Conservation (phyloP, 371 early-diverging fungal genomes). For the Basidiobolus meristosporus region DNA sequence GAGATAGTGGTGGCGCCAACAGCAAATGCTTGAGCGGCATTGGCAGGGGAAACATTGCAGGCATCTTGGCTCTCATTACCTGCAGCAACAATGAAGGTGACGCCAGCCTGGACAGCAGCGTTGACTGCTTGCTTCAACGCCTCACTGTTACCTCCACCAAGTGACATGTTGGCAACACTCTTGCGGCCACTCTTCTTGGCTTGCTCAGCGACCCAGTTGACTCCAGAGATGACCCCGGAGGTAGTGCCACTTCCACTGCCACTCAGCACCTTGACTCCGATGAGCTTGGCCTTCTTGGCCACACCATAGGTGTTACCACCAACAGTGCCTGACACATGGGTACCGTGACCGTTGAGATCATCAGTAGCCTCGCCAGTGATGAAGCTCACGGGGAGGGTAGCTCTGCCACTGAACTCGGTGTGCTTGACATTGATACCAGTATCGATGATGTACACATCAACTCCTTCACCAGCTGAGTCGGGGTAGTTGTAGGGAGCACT, state of each 20-base stretch:
- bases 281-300: too few relatives aligned
- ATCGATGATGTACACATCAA: conserved; percentile 47
- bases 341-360: too few relatives aligned
- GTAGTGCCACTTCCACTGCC: too few relatives aligned
- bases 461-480: conserved; percentile 26
- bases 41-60: conserved; percentile 42
- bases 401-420: conserved; percentile 68
- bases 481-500: conserved; percentile 17
- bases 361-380: too few relatives aligned
- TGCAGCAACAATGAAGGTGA: conserved; percentile 36
- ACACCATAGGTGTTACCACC: too few relatives aligned
- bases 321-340: too few relatives aligned
- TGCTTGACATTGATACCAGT: conserved; percentile 53
- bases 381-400: too few relatives aligned
- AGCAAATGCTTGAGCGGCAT: conserved; percentile 17
- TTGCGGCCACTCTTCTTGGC: conserved; percentile 45
- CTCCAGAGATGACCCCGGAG: too few relatives aligned
- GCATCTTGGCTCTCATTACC: conserved; percentile 28
- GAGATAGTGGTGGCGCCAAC: conserved; percentile 34
- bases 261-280: too few relatives aligned
- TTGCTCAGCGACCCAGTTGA: conserved; percentile 13
- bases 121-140: conserved; percentile 72
- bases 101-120: conserved; percentile 58
- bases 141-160: conserved; percentile 78
- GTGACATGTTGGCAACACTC: conserved; percentile 88